Evolutionary conservation across 2,329 filamentous ascomycete genomes (phyloP).

Genomic region (Xylariaceae sp.): DNA sequence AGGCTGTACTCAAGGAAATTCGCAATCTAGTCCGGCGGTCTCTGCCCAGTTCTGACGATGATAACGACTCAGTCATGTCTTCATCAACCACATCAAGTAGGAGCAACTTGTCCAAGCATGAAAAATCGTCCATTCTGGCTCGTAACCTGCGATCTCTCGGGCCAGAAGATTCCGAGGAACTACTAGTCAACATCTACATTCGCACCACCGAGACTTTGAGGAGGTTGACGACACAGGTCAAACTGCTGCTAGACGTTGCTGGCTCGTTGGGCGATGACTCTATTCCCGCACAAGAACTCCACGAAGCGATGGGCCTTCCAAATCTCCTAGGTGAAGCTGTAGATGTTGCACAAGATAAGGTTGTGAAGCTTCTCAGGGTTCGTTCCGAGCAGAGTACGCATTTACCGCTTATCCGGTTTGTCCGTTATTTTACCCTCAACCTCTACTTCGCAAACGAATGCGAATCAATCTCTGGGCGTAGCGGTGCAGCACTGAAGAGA

Average conservation of each 20-base stretch:
- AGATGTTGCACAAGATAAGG: constrained; percentile 69
- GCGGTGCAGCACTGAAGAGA: constrained; percentile 65
- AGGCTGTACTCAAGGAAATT: constrained; percentile 75
- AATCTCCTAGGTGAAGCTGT: constrained; percentile 72
- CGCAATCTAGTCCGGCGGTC: constrained; percentile 74
- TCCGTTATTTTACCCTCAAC: constrained; percentile 76
- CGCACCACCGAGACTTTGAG: constrained; percentile 79
- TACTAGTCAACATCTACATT: constrained; percentile 76
- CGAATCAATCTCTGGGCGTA: constrained; percentile 77
- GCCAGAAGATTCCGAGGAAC: constrained; percentile 71
- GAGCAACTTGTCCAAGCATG: constrained; percentile 64
- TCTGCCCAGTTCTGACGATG: constrained; percentile 85
- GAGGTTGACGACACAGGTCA: constrained; percentile 80
- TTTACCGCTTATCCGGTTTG: constrained; percentile 59
- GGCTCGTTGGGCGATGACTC: constrained; percentile 53
- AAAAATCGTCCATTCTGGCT: constrained; percentile 80
- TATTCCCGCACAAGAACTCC: constrained; percentile 60
- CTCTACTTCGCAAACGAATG: constrained; percentile 78
- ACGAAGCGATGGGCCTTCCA: constrained; percentile 66
- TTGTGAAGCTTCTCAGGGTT: constrained; percentile 67
- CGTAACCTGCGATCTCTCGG: constrained; percentile 80
- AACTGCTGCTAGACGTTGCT: constrained; percentile 85
- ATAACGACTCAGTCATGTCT: constrained; percentile 81
- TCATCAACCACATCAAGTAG: constrained; percentile 62
- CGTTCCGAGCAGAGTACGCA: constrained; percentile 64